These are phyloP conservation scores for Linnemannia zychae DNA, from an alignment of 192 early-diverging fungal genomes.

Conservation along the genomic window DNA sequence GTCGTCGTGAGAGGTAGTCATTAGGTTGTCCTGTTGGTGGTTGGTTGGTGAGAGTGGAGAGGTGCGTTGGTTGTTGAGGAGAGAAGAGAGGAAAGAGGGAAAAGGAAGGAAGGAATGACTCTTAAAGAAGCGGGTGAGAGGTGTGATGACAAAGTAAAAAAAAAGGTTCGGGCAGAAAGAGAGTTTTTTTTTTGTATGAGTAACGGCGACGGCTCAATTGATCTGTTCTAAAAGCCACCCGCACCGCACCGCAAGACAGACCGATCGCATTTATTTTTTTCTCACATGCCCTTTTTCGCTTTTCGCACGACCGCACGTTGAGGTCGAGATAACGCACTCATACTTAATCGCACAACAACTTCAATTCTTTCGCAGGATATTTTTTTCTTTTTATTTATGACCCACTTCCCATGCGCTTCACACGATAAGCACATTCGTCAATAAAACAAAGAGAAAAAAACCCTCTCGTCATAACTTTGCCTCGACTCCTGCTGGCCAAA, in stretches of 20 bases:
- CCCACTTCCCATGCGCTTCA: neutral
- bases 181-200: neutral
- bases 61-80: neutral
- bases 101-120: no score
- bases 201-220: neutral
- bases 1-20: constrained; percentile 6
- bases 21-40: neutral
- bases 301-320: neutral
- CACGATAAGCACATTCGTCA: neutral
- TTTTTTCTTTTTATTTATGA: neutral
- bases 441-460: neutral
- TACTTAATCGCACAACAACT: neutral
- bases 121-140: no score
- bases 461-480: neutral
- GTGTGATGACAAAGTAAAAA: constrained; percentile 7
- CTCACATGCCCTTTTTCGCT: neutral
- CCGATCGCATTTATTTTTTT: constrained; percentile 1
- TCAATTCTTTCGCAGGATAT: neutral
- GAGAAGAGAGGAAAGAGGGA: neutral
- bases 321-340: neutral
- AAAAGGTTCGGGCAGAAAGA: neutral
- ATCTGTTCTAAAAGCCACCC: neutral
- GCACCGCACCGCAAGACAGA: neutral
- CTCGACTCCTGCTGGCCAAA: neutral
- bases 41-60: neutral